Evolutionary conservation across 2,329 filamentous ascomycete genomes (phyloP).

Genomic region (Diplodia scrobiculata): DNA sequence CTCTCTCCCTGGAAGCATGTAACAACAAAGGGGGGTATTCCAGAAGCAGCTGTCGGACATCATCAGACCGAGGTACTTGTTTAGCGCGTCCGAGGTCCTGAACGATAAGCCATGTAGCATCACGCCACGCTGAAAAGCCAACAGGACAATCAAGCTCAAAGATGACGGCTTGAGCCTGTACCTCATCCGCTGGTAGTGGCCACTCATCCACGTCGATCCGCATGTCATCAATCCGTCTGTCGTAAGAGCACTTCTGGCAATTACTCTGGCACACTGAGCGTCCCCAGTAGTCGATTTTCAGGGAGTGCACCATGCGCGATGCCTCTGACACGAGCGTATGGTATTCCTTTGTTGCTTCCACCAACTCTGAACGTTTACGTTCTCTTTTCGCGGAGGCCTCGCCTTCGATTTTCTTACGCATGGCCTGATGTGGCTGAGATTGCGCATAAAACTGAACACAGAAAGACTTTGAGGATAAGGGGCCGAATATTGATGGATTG

Average conservation of each 20-base stretch:
- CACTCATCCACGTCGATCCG: slow-evolving; percentile 58
- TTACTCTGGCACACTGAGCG: too few species aligned
- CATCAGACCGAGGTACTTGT: not conserved
- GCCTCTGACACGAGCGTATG: slow-evolving; percentile 30
- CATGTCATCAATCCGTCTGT: slow-evolving; percentile 43
- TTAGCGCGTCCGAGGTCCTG: not conserved
- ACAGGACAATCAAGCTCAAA: slow-evolving; percentile 50
- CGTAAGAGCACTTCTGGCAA: slow-evolving; percentile 41
- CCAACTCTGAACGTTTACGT: slow-evolving; percentile 36
- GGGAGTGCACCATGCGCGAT: slow-evolving; percentile 28
- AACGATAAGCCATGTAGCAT: slow-evolving; percentile 19
- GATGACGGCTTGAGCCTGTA: slow-evolving; percentile 49
- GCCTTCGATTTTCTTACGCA: slow-evolving; percentile 46
- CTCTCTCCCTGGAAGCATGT: not conserved
- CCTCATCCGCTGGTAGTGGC: slow-evolving; percentile 51
- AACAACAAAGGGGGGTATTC: not conserved
- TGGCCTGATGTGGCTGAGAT: slow-evolving; percentile 47
- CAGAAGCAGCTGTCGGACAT: not conserved
- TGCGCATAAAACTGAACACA: slow-evolving; percentile 44
- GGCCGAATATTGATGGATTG: slow-evolving; percentile 45
- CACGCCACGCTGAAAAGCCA: slow-evolving; percentile 24
- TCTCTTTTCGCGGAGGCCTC: slow-evolving; percentile 39
- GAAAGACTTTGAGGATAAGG: slow-evolving; percentile 52
- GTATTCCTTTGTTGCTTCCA: slow-evolving; percentile 30
- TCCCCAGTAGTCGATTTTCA: slow-evolving; percentile 12